Percentiles rank a stretch among this genome's conserved stretches.
Conservation (phyloP, 352 stramenopile species). For the Pythium monospermum region DNA sequence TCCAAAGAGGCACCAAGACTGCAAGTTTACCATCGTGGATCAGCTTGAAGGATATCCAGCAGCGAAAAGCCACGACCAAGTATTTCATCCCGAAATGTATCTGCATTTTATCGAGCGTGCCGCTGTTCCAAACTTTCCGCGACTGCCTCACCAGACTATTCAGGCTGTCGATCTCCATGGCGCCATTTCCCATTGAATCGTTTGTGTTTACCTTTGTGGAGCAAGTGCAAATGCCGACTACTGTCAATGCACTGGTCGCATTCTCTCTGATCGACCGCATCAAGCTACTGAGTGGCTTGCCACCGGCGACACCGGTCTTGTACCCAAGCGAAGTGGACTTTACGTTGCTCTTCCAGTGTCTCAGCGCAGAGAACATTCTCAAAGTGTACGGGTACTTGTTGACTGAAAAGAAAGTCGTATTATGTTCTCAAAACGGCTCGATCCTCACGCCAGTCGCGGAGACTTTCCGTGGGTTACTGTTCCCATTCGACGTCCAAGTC, state of each 20-base stretch:
- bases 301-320: conserved; percentile 24
- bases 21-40: conserved; percentile 56
- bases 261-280: conserved; percentile 35
- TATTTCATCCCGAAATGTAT: conserved; percentile 64
- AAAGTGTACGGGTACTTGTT: conserved; percentile 64
- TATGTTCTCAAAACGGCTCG: conserved; percentile 45
- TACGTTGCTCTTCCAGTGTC: conserved; percentile 60
- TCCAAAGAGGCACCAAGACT: conserved; percentile 31
- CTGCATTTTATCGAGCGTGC: conserved; percentile 50
- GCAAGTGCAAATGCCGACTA: conserved; percentile 33
- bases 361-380: conserved; percentile 59
- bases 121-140: conserved; percentile 55
- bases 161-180: conserved; percentile 31
- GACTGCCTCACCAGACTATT: conserved; percentile 43
- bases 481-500: conserved; percentile 66
- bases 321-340: conserved; percentile 63
- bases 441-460: conserved; percentile 63
- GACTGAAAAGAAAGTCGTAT: conserved; percentile 66
- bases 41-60: conserved; percentile 63
- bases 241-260: conserved; percentile 24
- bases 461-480: conserved; percentile 51
- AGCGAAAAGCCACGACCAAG: conserved; percentile 42
- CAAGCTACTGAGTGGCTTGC: conserved; percentile 31
- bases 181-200: conserved; percentile 30
- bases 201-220: conserved; percentile 56